Evolutionary conservation across 768 basidiomycete species (phyloP).

Genomic region (Cystobasidium onofrii): DNA sequence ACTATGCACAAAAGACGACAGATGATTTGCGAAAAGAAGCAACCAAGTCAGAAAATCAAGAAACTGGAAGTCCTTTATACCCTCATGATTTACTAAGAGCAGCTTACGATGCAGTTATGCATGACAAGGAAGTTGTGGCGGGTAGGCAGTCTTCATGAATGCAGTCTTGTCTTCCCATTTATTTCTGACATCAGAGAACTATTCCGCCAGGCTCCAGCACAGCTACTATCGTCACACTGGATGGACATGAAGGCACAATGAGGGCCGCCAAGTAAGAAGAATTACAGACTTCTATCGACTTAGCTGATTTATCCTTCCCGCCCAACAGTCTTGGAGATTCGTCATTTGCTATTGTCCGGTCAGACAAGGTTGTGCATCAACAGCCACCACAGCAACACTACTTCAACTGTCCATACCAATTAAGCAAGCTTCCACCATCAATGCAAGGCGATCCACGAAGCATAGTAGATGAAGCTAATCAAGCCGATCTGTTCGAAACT

Average conservation of each 20-base stretch:
- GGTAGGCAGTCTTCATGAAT: not conserved
- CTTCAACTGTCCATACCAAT: slow-evolving; percentile 31
- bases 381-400: slow-evolving; percentile 23
- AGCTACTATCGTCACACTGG: slow-evolving; percentile 14
- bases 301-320: not conserved
- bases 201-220: slow-evolving; percentile 22
- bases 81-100: slow-evolving; percentile 9
- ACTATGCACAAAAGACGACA: slow-evolving; percentile 43
- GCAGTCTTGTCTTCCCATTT: no score
- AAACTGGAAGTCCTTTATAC: not conserved
- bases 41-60: not conserved
- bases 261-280: slow-evolving; percentile 9
- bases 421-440: slow-evolving; percentile 20
- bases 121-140: slow-evolving; percentile 17
- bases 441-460: not conserved
- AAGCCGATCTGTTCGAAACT: slow-evolving; percentile 27
- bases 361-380: slow-evolving; percentile 23
- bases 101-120: slow-evolving; percentile 1
- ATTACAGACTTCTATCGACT: not conserved
- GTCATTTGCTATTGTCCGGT: slow-evolving; percentile 22
- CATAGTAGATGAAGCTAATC: slow-evolving; percentile 6
- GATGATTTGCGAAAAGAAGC: not conserved
- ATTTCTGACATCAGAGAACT: no score
- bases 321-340: slow-evolving; percentile 28
- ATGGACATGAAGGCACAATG: slow-evolving; percentile 2